Conservation (phyloP, 257 asterid genomes). For the Rubia yunnanensis region DNA sequence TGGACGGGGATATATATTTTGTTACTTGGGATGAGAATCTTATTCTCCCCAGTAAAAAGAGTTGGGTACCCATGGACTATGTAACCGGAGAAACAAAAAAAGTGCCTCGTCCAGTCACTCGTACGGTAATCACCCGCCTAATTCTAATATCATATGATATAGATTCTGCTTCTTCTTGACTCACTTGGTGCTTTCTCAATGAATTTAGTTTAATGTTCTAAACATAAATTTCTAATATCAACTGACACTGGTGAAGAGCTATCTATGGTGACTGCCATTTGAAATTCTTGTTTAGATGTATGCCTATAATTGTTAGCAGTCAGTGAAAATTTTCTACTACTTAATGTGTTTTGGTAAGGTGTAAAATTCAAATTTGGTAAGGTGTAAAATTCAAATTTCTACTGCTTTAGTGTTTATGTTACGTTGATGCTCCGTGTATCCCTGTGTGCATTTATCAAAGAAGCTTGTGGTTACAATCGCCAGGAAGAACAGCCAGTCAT, state of each 20-base stretch:
- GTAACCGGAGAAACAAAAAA: slow-evolving; percentile 36
- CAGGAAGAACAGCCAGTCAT: too few species aligned
- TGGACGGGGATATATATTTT: slow-evolving; percentile 87
- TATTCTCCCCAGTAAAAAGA: slow-evolving; percentile 72
- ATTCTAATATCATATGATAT: background rate
- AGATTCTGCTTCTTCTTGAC: background rate
- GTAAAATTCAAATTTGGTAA: background rate
- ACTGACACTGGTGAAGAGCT: background rate
- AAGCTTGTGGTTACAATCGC: too few species aligned
- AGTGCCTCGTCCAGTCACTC: slow-evolving; percentile 44
- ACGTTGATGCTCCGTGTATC: too few species aligned
- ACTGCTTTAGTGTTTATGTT: too few species aligned
- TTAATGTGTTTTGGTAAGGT: background rate
- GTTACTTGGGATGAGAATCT: slow-evolving; percentile 94
- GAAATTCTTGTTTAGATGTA: background rate
- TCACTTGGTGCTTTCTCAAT: background rate
- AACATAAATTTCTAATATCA: too few species aligned
- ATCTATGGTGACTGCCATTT: background rate
- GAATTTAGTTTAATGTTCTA: background rate
- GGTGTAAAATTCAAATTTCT: background rate
- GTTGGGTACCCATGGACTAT: slow-evolving; percentile 87
- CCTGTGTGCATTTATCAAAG: too few species aligned
- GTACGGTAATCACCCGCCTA: slow-evolving; percentile 31
- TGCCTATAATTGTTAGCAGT: too few species aligned
- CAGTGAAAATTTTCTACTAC: background rate